Percentiles rank a stretch among this genome's conserved stretches.
Conservation (phyloP, 768 basidiomycete species). For the Tulasnella sp. region DNA sequence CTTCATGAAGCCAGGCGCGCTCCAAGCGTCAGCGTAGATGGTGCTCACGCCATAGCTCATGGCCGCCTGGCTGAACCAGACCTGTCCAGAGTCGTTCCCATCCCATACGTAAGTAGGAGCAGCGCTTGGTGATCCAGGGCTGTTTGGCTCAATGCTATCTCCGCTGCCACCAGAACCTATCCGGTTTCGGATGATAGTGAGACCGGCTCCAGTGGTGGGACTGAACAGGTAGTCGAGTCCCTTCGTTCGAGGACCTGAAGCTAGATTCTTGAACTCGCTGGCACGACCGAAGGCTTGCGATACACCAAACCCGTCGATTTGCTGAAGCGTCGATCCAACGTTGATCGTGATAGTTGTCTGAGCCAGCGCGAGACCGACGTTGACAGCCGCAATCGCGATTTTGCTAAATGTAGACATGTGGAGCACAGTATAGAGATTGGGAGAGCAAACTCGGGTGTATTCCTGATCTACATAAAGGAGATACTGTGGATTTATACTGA, state of each 20-base stretch:
- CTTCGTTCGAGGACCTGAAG: neutral
- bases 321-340: neutral
- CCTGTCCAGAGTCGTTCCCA: conserved; percentile 2
- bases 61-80: conserved; percentile 10
- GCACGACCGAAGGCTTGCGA: conserved; percentile 10
- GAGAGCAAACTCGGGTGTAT: too few relatives aligned
- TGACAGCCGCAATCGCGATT: neutral
- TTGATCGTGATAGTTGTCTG: conserved; percentile 2
- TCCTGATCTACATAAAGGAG: too few relatives aligned
- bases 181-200: conserved; percentile 13
- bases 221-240: conserved; percentile 12
- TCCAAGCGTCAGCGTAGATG: conserved; percentile 15
- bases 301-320: conserved; percentile 9
- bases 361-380: neutral
- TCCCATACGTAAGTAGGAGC: neutral
- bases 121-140: neutral
- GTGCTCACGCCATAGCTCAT: conserved; percentile 4
- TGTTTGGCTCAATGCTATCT: neutral
- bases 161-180: neutral
- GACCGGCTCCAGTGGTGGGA: neutral
- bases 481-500: too few relatives aligned
- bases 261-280: neutral
- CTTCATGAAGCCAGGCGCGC: conserved; percentile 16
- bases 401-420: neutral
- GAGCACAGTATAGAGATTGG: too few relatives aligned